Percentiles rank a stretch among this genome's conserved stretches.
phyloP scores from a whole-genome alignment of 257 asterid genomes.

The Perilla frutescens region DNA sequence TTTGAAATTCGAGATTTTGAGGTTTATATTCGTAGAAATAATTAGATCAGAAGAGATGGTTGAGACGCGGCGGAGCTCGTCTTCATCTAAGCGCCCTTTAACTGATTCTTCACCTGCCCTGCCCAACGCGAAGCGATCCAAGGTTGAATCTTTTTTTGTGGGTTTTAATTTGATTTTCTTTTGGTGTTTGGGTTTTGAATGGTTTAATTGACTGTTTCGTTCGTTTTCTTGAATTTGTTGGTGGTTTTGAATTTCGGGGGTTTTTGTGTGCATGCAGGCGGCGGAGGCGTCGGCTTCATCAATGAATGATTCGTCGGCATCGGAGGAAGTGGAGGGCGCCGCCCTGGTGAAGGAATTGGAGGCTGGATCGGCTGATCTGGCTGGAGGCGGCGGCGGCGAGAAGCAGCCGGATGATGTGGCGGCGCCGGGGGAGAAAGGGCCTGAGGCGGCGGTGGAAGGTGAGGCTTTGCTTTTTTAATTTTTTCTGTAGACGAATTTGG shows the following conservation, averaged over 20 bases:
- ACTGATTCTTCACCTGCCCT: slow-evolving; percentile 61
- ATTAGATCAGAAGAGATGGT: slow-evolving; percentile 63
- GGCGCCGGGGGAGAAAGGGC: slow-evolving; percentile 42
- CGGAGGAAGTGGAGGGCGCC: slow-evolving; percentile 45
- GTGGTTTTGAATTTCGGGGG: slow-evolving; percentile 35
- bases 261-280: slow-evolving; percentile 62
- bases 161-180: not conserved
- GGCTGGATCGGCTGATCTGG: slow-evolving; percentile 75
- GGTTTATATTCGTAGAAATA: slow-evolving; percentile 3
- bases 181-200: not conserved
- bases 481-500: slow-evolving; percentile 12
- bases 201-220: not conserved
- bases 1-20: slow-evolving; percentile 19
- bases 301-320: slow-evolving; percentile 52
- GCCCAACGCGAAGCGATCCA: slow-evolving; percentile 79
- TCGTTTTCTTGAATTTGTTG: not conserved
- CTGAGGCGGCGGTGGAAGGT: slow-evolving; percentile 54
- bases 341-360: slow-evolving; percentile 58
- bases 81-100: slow-evolving; percentile 76
- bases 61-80: slow-evolving; percentile 84
- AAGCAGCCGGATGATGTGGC: slow-evolving; percentile 50
- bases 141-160: slow-evolving; percentile 52
- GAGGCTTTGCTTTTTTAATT: slow-evolving; percentile 33
- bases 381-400: slow-evolving; percentile 44
- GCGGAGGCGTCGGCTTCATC: slow-evolving; percentile 73